Base-by-base conservation (phyloP, 23 red algal genomes). In the Chondrus crispus region DNA sequence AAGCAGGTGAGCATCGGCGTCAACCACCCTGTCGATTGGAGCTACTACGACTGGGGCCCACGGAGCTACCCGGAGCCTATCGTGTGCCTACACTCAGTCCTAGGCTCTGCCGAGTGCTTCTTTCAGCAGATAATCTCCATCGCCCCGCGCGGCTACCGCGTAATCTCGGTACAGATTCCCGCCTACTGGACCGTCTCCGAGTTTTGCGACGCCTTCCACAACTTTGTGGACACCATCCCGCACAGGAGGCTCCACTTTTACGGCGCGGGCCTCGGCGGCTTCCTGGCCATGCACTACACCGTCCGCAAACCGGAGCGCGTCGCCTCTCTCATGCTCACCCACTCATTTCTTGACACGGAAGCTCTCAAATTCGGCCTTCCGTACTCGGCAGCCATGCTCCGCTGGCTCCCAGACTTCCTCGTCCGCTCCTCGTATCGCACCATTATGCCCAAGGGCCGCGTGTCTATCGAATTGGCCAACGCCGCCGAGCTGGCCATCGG, bases 41-140 rank as follows among this genome's bases (percentile, higher is more conserved):
- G 79, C 9, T 98, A 95, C 64, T 98, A 95, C 82, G 96, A 98
- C 83, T 95, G 96, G 92, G 96, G 96, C 55, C 96, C 92, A 28
- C 87, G 93, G 12, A 53, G 52, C 9, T 93, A 90, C 75, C 76
- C 87, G 60, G 92, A 95, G 87, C 96, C 96, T 24, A 52, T 98
- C 60, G 71, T 98, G 16, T 98, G 92, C 80, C 54, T 98, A 3
- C 96, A 95, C 47, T 87, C 78, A 4, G 51, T 87, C 42, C 90
- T 94, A 30, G 92, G 96, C 70, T 79, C 91, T 8, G 92, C 96
- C 16, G 96, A 98, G 45, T 85, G 75, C 14, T 98, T 95, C 60
- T 92, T 82, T 46, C 45, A 81, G 8, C 92, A 95, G 81, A 58
- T 98, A 13, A 86, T 88, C 47, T 49, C 52, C 11, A 84, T 98